Evolutionary conservation across 257 asterid species (phyloP).

Genomic region (Rubia yunnanensis): DNA sequence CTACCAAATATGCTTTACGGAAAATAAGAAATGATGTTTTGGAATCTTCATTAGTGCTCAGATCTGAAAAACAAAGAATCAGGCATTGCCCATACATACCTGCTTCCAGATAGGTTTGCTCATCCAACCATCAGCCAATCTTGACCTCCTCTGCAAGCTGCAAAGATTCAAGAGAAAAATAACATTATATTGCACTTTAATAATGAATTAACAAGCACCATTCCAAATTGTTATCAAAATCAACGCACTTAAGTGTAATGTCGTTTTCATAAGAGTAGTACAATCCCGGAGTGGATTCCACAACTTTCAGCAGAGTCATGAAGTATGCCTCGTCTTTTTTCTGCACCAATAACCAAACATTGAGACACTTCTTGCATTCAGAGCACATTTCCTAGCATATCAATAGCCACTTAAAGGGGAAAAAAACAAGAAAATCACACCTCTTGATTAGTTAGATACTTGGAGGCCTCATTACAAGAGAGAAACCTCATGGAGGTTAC

Average conservation of each 20-base stretch:
- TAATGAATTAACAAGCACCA: constrained; percentile 2
- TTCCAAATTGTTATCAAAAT: constrained; percentile 10
- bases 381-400: not conserved
- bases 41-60: constrained; percentile 1
- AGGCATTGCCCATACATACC: constrained; percentile 28
- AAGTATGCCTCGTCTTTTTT: constrained; percentile 79
- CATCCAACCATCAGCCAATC: constrained; percentile 74
- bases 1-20: not conserved
- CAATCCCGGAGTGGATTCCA: constrained; percentile 88
- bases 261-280: constrained; percentile 89
- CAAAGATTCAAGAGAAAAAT: constrained; percentile 14
- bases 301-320: constrained; percentile 64
- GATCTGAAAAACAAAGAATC: not conserved
- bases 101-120: constrained; percentile 94
- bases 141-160: constrained; percentile 94
- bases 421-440: constrained; percentile 28
- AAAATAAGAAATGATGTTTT: not conserved
- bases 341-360: constrained; percentile 28
- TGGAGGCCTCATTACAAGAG: constrained; percentile 72
- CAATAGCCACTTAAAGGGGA: not conserved
- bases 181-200: constrained; percentile 5
- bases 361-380: not conserved
- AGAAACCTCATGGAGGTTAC: constrained; percentile 76
- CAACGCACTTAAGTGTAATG: constrained; percentile 71
- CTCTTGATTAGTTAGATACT: constrained; percentile 51